phyloP scores from a whole-genome alignment of 148 eudicot genomes.

The Rhododendron griersonianum region DNA sequence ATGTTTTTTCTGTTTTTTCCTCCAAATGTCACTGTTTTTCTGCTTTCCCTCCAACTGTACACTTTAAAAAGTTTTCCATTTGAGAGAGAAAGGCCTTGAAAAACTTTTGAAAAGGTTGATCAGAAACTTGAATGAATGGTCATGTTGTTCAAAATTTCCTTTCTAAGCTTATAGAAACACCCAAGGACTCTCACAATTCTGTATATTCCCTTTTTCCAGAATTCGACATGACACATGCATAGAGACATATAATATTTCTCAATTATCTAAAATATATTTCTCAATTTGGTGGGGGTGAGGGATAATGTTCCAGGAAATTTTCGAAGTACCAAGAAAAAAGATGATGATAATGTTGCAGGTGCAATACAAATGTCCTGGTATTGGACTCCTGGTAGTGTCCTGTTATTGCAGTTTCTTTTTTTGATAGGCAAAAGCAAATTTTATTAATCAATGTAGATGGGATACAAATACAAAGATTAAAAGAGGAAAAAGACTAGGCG shows the following conservation, averaged over 20 bases:
- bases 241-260: not conserved
- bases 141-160: not conserved
- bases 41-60: too few relatives aligned
- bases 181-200: not conserved
- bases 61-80: not conserved
- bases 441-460: too few relatives aligned
- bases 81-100: not conserved
- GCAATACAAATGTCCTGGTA: too few relatives aligned
- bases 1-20: too few relatives aligned
- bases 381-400: too few relatives aligned
- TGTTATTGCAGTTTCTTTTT: too few relatives aligned
- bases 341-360: constrained; percentile 5
- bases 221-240: not conserved
- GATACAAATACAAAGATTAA: too few relatives aligned
- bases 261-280: not conserved
- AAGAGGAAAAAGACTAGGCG: too few relatives aligned
- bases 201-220: too few relatives aligned
- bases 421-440: too few relatives aligned
- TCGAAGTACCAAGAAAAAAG: too few relatives aligned
- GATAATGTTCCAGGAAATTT: constrained; percentile 2
- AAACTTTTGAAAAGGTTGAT: not conserved
- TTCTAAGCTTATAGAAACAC: not conserved
- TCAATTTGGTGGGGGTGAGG: not conserved
- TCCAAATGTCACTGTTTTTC: too few relatives aligned
- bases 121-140: not conserved